These are phyloP conservation scores for Diutina mesorugosa DNA, from an alignment of 1,139 yeast genomes.

Conservation along the genomic window DNA sequence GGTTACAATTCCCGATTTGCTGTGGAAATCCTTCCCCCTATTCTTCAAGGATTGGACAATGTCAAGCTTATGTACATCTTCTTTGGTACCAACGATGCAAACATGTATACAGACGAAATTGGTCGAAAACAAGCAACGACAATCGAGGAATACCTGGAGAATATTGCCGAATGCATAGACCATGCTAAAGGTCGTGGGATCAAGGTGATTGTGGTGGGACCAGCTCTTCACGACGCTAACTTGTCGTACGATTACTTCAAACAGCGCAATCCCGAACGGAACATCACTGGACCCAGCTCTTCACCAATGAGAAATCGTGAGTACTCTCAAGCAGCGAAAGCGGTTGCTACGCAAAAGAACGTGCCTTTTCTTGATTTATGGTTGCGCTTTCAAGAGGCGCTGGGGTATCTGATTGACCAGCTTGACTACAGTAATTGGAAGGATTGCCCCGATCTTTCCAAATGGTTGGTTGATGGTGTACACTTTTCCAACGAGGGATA, in stretches of 20 bases:
- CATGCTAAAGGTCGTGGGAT: constrained; percentile 26
- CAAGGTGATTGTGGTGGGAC: constrained; percentile 46
- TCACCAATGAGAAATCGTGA: constrained; percentile 12
- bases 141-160: constrained; percentile 31
- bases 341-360: constrained; percentile 27
- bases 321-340: constrained; percentile 38
- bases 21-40: constrained; percentile 27
- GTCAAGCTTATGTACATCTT: constrained; percentile 40
- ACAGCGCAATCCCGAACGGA: constrained; percentile 14
- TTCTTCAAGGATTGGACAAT: constrained; percentile 19
- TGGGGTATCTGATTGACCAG: constrained; percentile 10
- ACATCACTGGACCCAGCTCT: constrained; percentile 7
- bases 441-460: constrained; percentile 8
- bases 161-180: constrained; percentile 29
- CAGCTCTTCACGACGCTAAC: constrained; percentile 40
- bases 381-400: constrained; percentile 22
- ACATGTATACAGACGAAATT: constrained; percentile 4
- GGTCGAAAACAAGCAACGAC: constrained; percentile 42
- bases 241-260: constrained; percentile 1
- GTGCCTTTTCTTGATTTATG: constrained; percentile 47
- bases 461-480: constrained; percentile 41
- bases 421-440: constrained; percentile 4
- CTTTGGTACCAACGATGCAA: constrained; percentile 70
- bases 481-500: constrained; percentile 59
- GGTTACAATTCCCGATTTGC: constrained; percentile 53